Percentiles rank a stretch among this genome's conserved stretches.
phyloP scores from a whole-genome alignment of 352 stramenopile genomes.

The Blastocystis sp. region DNA sequence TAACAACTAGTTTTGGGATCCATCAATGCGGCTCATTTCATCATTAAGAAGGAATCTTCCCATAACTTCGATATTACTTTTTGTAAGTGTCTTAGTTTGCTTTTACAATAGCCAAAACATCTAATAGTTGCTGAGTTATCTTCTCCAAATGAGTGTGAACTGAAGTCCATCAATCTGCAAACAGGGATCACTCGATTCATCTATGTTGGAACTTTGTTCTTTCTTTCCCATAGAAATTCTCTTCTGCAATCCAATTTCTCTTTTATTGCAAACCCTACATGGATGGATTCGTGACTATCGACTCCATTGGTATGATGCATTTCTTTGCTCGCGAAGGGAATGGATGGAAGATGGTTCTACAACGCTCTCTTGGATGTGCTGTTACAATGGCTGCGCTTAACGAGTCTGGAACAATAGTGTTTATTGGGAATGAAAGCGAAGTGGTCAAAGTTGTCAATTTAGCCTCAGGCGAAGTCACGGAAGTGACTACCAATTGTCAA shows the following conservation, averaged over 20 bases:
- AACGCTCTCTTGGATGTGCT: constrained; percentile 13
- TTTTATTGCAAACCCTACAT: background rate
- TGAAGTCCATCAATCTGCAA: background rate
- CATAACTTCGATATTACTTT: background rate
- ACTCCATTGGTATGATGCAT: background rate
- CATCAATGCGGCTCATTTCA: background rate
- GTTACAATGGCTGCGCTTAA: constrained; percentile 68
- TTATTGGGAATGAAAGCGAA: constrained; percentile 67
- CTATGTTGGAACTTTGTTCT: background rate
- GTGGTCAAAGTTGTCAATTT: too few relatives aligned
- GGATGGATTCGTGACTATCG: background rate
- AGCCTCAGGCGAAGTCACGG: too few relatives aligned
- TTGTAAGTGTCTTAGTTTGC: background rate
- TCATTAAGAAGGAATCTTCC: background rate
- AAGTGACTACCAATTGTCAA: too few relatives aligned
- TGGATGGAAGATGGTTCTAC: constrained; percentile 65
- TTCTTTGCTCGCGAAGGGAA: background rate
- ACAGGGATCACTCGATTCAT: too few relatives aligned
- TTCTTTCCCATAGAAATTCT: constrained; percentile 7
- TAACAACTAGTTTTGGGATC: too few relatives aligned
- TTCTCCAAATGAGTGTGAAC: background rate
- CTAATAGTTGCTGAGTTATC: background rate
- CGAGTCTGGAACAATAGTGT: constrained; percentile 75
- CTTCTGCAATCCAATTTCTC: background rate
- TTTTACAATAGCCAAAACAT: background rate